phyloP scores from a whole-genome alignment of 306 rosid genomes.

The Oemleria cerasiformis region DNA sequence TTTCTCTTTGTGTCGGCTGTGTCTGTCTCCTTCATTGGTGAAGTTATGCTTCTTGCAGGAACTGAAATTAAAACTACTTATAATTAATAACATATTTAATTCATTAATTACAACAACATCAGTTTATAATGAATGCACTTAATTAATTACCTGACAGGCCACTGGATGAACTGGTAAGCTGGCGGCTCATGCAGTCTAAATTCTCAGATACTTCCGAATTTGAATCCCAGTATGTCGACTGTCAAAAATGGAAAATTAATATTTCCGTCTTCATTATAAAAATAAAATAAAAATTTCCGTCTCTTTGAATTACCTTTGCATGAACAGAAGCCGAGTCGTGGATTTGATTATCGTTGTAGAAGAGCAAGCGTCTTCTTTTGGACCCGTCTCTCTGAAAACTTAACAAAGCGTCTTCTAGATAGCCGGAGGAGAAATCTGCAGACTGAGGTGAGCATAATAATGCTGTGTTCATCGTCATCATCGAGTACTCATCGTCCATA shows the following conservation, averaged over 20 bases:
- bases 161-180: conserved; percentile 20
- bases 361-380: conserved; percentile 69
- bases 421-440: conserved; percentile 70
- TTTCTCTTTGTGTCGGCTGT: conserved; percentile 27
- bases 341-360: conserved; percentile 28
- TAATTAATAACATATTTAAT: no score
- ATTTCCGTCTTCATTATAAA: no score
- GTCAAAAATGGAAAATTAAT: background rate
- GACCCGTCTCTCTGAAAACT: conserved; percentile 45
- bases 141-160: conserved; percentile 20
- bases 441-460: conserved; percentile 42
- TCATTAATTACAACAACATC: background rate
- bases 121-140: background rate
- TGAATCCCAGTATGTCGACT: conserved; percentile 60
- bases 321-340: conserved; percentile 26
- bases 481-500: conserved; percentile 23
- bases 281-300: no score
- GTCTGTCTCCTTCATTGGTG: conserved; percentile 34
- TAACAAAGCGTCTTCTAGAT: conserved; percentile 88
- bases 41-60: conserved; percentile 13
- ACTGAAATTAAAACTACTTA: background rate
- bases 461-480: conserved; percentile 22
- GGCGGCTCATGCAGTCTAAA: conserved; percentile 54
- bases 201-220: conserved; percentile 52
- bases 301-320: conserved; percentile 50